Evolutionary conservation across 2,329 filamentous ascomycete species (phyloP).

Genomic region (Trichoderma atroviride): DNA sequence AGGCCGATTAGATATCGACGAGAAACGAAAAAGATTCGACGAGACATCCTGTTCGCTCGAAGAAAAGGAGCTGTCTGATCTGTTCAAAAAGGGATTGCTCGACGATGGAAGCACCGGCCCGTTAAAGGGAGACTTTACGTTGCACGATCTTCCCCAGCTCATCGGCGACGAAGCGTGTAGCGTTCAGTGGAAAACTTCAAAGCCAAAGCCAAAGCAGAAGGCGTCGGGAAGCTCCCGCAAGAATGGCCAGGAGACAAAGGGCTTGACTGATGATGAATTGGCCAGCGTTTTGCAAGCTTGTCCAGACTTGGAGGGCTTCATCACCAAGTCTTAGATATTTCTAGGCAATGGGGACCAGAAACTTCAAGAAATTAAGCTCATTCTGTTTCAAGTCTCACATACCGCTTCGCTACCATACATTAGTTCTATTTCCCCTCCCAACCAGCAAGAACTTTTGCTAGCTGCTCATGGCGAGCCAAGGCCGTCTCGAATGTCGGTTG

Average conservation of each 20-base stretch:
- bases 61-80: conserved; percentile 26
- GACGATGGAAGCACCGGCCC: conserved; percentile 15
- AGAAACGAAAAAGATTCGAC: background rate
- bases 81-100: conserved; percentile 21
- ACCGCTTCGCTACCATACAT: background rate
- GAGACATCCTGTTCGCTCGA: conserved; percentile 19
- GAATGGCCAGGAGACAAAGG: background rate
- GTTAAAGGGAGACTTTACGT: conserved; percentile 11
- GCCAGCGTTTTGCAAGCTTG: conserved; percentile 26
- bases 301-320: conserved; percentile 23
- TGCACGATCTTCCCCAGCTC: conserved; percentile 23
- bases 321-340: background rate
- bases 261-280: conserved; percentile 22
- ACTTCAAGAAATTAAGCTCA: background rate
- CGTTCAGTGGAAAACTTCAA: conserved; percentile 18
- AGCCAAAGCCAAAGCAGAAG: conserved; percentile 5
- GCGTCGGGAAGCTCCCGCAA: background rate
- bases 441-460: conserved; percentile 41
- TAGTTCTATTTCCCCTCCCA: conserved; percentile 27
- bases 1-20: background rate
- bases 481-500: conserved; percentile 46
- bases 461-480: conserved; percentile 49
- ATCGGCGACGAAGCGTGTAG: conserved; percentile 19
- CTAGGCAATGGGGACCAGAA: background rate
- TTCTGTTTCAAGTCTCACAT: background rate